A percentile compares a stretch with the other conserved stretches of the same genome.
Conservation (phyloP, 768 basidiomycete species). For the Suillus placidus region DNA sequence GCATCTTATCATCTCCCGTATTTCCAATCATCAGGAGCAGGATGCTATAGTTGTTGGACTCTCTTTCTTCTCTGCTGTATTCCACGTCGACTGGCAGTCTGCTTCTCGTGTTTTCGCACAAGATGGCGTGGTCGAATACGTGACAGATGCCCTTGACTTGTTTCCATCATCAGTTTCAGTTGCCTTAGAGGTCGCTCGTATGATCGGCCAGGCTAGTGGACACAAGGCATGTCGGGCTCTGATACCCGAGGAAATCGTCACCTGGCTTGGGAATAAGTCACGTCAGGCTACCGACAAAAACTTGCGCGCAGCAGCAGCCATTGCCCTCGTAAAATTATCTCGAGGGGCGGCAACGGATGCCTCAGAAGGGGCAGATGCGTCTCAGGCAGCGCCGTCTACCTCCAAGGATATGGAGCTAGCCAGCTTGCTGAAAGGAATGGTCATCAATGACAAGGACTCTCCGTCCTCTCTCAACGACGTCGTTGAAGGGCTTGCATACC, state of each 20-base stretch:
- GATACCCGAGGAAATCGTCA: constrained; percentile 54
- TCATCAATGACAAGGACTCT: constrained; percentile 43
- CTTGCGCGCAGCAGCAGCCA: constrained; percentile 64
- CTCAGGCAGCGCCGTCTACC: constrained; percentile 15
- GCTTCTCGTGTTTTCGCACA: constrained; percentile 66
- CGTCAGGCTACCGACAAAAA: constrained; percentile 46
- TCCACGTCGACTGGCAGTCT: constrained; percentile 76
- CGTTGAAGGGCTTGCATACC: constrained; percentile 85
- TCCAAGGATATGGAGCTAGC: constrained; percentile 49
- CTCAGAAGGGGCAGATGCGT: constrained; percentile 14
- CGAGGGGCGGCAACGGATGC: constrained; percentile 55
- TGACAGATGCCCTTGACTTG: constrained; percentile 76
- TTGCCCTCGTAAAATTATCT: constrained; percentile 79
- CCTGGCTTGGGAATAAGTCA: constrained; percentile 71
- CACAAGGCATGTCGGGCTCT: constrained; percentile 71
- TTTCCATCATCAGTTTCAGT: constrained; percentile 50
- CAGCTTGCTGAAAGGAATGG: constrained; percentile 57
- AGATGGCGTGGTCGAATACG: constrained; percentile 63
- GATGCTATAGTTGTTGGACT: constrained; percentile 53
- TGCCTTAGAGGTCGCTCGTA: constrained; percentile 63
- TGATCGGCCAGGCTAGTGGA: constrained; percentile 76
- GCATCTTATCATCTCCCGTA: constrained; percentile 47
- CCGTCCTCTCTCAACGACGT: constrained; percentile 57
- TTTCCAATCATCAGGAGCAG: constrained; percentile 59
- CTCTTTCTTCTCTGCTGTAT: constrained; percentile 75